These are phyloP conservation scores for Citrus medica DNA, from an alignment of 345 rosid genomes.

Conservation along the genomic window DNA sequence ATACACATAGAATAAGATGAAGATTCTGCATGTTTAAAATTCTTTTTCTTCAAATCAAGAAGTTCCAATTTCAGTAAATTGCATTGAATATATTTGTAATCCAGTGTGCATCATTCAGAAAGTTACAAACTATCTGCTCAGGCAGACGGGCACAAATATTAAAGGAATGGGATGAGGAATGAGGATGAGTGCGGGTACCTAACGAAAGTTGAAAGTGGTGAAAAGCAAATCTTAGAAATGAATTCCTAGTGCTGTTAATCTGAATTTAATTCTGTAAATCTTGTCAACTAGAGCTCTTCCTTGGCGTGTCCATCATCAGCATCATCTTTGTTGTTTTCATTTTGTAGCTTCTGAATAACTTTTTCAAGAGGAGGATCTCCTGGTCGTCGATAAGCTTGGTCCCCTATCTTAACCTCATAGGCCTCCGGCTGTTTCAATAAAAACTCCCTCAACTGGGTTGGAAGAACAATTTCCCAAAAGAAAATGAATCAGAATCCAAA, in stretches of 20 bases:
- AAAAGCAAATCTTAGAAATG: not conserved
- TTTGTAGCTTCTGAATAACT: constrained; percentile 42
- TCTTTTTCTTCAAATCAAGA: not conserved
- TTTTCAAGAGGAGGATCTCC: constrained; percentile 87
- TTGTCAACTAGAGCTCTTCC: constrained; percentile 53
- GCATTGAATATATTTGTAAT: too few relatives aligned
- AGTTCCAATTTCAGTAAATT: not conserved
- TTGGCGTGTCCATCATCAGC: constrained; percentile 17
- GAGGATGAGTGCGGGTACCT: too few relatives aligned
- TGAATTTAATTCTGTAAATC: not conserved
- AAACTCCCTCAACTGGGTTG: constrained; percentile 72
- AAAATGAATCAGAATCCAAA: not conserved
- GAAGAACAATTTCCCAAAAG: not conserved
- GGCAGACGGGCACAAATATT: too few relatives aligned
- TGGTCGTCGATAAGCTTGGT: constrained; percentile 61
- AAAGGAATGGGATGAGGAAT: not conserved
- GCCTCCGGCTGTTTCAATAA: constrained; percentile 70
- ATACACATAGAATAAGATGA: not conserved
- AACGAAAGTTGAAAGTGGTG: too few relatives aligned
- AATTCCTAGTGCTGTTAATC: not conserved
- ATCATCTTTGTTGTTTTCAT: constrained; percentile 19
- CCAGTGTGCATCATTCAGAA: too few relatives aligned
- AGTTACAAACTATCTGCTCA: too few relatives aligned
- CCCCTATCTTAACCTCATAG: constrained; percentile 83
- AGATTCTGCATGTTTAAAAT: not conserved